Evolutionary conservation across 2,329 filamentous ascomycete species (phyloP).

Genomic region (Intubia oerlemansii): DNA sequence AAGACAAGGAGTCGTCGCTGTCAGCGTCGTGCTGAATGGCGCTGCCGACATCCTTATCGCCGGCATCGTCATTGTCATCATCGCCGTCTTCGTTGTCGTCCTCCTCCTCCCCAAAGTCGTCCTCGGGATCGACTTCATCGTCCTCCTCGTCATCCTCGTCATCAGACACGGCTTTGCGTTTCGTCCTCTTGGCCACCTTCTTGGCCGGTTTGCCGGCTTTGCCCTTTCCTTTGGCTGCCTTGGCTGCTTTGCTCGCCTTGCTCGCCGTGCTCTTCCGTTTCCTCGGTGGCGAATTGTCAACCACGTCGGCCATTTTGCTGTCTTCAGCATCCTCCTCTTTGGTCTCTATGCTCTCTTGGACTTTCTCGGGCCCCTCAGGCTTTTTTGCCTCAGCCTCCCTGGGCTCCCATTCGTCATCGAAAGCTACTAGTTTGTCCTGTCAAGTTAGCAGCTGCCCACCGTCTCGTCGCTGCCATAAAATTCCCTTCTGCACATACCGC

Average conservation of each 20-base stretch:
- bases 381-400: background rate
- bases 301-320: slow-evolving; percentile 4
- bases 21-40: slow-evolving; percentile 24
- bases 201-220: slow-evolving; percentile 1
- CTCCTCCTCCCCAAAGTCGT: background rate
- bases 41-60: slow-evolving; percentile 51
- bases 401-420: slow-evolving; percentile 3
- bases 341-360: background rate
- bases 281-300: background rate
- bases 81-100: background rate
- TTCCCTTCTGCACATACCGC: too few relatives aligned
- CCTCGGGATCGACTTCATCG: background rate
- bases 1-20: slow-evolving; percentile 35
- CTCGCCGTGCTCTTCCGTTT: background rate
- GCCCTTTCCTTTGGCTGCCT: background rate
- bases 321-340: too few relatives aligned
- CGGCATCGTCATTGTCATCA: slow-evolving; percentile 12
- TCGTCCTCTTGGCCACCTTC: background rate
- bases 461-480: background rate
- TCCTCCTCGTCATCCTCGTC: background rate
- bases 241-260: background rate
- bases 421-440: slow-evolving; percentile 4
- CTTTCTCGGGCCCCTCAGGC: background rate
- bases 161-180: background rate
- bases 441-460: too few relatives aligned